Evolutionary conservation across 176 grass and related monocot genomes (phyloP), one percentile per base, ranked within the genome.

Genomic region (Oryza glumipatula): DNA sequence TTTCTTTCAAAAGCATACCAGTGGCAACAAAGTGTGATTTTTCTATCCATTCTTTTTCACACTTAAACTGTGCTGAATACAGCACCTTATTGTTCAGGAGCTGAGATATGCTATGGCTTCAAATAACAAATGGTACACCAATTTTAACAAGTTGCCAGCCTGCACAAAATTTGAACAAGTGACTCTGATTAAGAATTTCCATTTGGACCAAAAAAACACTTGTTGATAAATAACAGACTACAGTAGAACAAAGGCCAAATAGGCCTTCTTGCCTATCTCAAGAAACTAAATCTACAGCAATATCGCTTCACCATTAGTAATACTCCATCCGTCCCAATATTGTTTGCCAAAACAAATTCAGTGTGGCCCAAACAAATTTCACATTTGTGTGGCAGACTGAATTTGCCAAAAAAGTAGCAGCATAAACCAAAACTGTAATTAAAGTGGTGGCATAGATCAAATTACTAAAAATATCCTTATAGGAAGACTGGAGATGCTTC

Each of bases 101-200:
- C 19, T 81, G 35, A 73, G 51, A 19, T 64, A 82, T 82, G 67
- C 21, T 76, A 36, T 36, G 16, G 67, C 64, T 84, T 68, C 35
- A 76, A 68, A 14, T 21, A 8, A 61, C 45, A 74, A 17, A 73
- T 30, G 54, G 73, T 19, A 45, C 32, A 58, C n/a, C 21, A 68
- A 56, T 56, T 11, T 68, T 68, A 56, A 17, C 58, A 58, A 60
- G 33, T 77, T 24, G 32, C 48, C 82, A 84, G 26, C 47, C 82
- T 84, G 73, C 82, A 84, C 15, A n/a, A 68, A 60, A 77, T n/a
- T n/a, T 43, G 76, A 60, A 58, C 64, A 69, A 58, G n/a, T 32
- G 46, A 22, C 21, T 54, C 76, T 84, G 15, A 23, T 76, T 30
- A 77, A 84, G 47, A 77, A 69, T 58, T 56, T 58, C 58, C 19